Evolutionary conservation across 345 rosid genomes (phyloP).

Genomic region (thale cress (Arabidopsis thaliana)): TAIR10.1 NC_003074.8:19741501-19742000

Average conservation of each 20-base stretch:
- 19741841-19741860: background rate
- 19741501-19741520: background rate
- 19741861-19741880: background rate
- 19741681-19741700: background rate
- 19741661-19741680: background rate
- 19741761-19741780: background rate
- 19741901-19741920: background rate
- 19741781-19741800: too few relatives aligned
- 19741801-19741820: background rate
- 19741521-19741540: background rate
- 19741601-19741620: background rate
- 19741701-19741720: background rate
- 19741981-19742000: constrained; percentile 40
- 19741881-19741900: constrained; percentile 6
- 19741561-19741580: constrained; percentile 4
- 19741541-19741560: background rate
- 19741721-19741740: background rate
- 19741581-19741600: background rate
- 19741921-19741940: background rate
- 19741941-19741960: background rate
- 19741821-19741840: background rate
- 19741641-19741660: background rate
- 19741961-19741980: constrained; percentile 13
- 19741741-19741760: background rate
- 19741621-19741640: background rate